Evolutionary conservation across 345 rosid genomes (phyloP).

Genomic region (Bruguiera gymnorhiza): DNA sequence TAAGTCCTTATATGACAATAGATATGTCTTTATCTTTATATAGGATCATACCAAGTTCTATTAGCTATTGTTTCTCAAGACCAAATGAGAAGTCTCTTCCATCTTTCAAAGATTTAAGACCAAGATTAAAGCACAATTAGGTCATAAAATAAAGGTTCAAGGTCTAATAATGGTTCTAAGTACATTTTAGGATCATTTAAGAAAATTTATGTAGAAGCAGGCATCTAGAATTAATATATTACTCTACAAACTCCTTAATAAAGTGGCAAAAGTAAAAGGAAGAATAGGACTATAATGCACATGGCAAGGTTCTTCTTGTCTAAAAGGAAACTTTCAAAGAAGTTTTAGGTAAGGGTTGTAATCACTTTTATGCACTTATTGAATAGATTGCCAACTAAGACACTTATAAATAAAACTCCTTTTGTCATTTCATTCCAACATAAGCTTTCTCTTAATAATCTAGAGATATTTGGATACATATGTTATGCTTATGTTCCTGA

Average conservation of each 20-base stretch:
- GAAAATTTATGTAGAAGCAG: not conserved
- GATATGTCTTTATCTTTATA: not conserved
- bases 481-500: no score
- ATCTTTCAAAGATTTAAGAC: not conserved
- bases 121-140: not conserved
- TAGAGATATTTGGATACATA: no score
- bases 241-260: not conserved
- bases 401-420: no score
- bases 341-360: not conserved
- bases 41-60: slow-evolving; percentile 7
- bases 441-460: no score
- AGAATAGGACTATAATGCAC: not conserved
- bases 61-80: not conserved
- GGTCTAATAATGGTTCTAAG: slow-evolving; percentile 4
- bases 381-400: no score
- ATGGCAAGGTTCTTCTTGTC: not conserved
- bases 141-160: not conserved
- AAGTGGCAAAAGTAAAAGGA: not conserved
- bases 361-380: not conserved
- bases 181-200: not conserved
- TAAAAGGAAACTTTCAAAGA: not conserved
- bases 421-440: no score
- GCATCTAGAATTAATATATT: slow-evolving; percentile 6
- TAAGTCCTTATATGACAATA: not conserved
- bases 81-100: not conserved